phyloP scores from a whole-genome alignment of 1,139 yeast species.

The Debaryomyces coudertii region DNA sequence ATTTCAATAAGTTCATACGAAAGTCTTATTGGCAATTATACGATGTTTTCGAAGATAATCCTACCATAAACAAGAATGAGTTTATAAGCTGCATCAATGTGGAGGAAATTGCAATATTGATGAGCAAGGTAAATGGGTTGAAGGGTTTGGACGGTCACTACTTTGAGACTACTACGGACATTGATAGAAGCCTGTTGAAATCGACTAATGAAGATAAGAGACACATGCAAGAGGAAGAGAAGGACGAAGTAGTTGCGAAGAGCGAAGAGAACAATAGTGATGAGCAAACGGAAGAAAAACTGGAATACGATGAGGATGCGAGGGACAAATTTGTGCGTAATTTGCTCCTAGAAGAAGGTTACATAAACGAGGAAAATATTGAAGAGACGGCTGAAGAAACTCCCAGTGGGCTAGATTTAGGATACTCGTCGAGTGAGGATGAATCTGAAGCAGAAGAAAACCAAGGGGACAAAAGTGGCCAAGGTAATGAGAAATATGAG shows the following conservation, averaged over 20 bases:
- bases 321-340: slow-evolving; percentile 19
- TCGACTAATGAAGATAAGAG: slow-evolving; percentile 1
- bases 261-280: slow-evolving; percentile 11
- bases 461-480: background rate
- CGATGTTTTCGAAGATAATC: slow-evolving; percentile 24
- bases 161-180: background rate
- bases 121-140: slow-evolving; percentile 38
- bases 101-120: slow-evolving; percentile 35
- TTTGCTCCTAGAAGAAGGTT: slow-evolving; percentile 26
- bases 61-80: slow-evolving; percentile 21
- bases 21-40: slow-evolving; percentile 39
- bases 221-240: slow-evolving; percentile 1
- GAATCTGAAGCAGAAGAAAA: slow-evolving; percentile 8
- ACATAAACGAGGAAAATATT: slow-evolving; percentile 12
- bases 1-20: slow-evolving; percentile 26
- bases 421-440: slow-evolving; percentile 17
- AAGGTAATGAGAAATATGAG: slow-evolving; percentile 1
- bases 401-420: slow-evolving; percentile 11
- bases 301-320: slow-evolving; percentile 12
- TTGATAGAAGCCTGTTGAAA: slow-evolving; percentile 11
- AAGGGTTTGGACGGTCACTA: slow-evolving; percentile 13
- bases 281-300: slow-evolving; percentile 7
- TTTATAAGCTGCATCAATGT: slow-evolving; percentile 28
- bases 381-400: background rate
- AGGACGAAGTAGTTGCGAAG: slow-evolving; percentile 10